These are phyloP conservation scores for Piedraia hortae DNA, from an alignment of 2,329 filamentous ascomycete genomes.

Conservation along the genomic window DNA sequence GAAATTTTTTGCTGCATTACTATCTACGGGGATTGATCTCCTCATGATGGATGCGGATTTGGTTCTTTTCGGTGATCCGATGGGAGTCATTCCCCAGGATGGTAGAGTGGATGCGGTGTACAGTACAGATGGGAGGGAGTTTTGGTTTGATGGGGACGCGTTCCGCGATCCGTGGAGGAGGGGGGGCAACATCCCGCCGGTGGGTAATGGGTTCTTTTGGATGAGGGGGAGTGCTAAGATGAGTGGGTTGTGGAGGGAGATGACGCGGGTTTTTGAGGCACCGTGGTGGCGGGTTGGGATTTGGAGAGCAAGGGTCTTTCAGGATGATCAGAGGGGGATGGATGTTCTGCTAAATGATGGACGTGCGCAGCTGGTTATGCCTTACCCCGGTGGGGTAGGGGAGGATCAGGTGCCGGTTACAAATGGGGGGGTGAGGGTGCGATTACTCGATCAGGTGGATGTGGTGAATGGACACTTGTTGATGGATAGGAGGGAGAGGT, in stretches of 20 bases:
- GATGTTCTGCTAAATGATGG: constrained; percentile 4
- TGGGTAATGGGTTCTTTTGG: constrained; percentile 5
- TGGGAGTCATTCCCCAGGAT: constrained; percentile 1
- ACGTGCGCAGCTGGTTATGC: constrained; percentile 2
- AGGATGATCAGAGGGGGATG: constrained; percentile 3
- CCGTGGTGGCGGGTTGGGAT: too few relatives aligned
- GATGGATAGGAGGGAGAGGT: constrained; percentile 1
- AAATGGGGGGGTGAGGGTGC: too few relatives aligned
- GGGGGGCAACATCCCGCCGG: constrained; percentile 3
- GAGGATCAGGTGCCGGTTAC: constrained; percentile 1
- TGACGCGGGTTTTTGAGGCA: too few relatives aligned
- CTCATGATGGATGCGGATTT: constrained; percentile 6
- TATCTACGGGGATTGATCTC: constrained; percentile 4
- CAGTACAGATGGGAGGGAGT: constrained; percentile 5
- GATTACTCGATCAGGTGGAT: constrained; percentile 3
- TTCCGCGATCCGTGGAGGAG: constrained; percentile 3
- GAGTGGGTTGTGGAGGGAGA: too few relatives aligned
- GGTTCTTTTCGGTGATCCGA: constrained; percentile 4
- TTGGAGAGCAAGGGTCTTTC: too few relatives aligned
- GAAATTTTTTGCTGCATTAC: constrained; percentile 4
- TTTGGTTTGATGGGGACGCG: constrained; percentile 4
- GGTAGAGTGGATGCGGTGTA: constrained; percentile 3
- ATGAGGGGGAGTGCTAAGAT: constrained; percentile 3
- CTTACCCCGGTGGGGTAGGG: constrained; percentile 2
- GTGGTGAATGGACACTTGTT: constrained; percentile 4